Base-by-base conservation (phyloP, 306 rosid genomes). In the Corylus heterophylla region DNA sequence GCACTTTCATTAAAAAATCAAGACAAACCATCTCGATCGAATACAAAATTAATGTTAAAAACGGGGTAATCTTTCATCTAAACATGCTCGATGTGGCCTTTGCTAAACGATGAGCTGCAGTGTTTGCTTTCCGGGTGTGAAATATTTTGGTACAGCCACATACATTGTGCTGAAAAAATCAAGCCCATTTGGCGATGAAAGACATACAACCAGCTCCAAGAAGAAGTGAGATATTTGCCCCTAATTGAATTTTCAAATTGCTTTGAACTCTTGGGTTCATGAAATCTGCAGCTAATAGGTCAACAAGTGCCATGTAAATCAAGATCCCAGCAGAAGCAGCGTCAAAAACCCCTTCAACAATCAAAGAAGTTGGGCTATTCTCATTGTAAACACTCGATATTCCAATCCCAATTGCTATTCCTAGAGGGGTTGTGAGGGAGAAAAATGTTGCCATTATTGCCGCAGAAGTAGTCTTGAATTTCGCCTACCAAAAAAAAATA, bases 271-370 rank as follows among this genome's bases (percentile, higher is more conserved):
- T 88, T 1, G 89, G 88, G 76, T 48, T 87, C 96, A 89, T 93
- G 69, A 90, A 89, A 88, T 93, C 92, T 12, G 92, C 97, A 20
- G 94, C 96, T 13, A 93, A 62, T 0, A 93, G 74, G 13, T 93
- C 97, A 39, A 93, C 97, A 12, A 93, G 74, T 9, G 96, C 83
- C 97, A 93, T 90, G 78, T 93, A 89, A 55, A 93, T 88, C 48
- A 93, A 84, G 12, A 93, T 93, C 59, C 96, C 94, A 64, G 96
- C 87, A 0, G 97, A 85, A 8, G 96, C 90, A 64, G 94, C 82
- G 64, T 88, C 80, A 48, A 91, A 78, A 56, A 84, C 74, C 22
- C 96, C 97, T 80, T 89, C 87, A 42, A 91, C 81, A 44, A 87
- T 88, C 4, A 93, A 74, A 68, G 97, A 78, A 17, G 87, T 89